Conservation (phyloP, 2,329 filamentous ascomycete species). For the Hymenoscyphus albidus region DNA sequence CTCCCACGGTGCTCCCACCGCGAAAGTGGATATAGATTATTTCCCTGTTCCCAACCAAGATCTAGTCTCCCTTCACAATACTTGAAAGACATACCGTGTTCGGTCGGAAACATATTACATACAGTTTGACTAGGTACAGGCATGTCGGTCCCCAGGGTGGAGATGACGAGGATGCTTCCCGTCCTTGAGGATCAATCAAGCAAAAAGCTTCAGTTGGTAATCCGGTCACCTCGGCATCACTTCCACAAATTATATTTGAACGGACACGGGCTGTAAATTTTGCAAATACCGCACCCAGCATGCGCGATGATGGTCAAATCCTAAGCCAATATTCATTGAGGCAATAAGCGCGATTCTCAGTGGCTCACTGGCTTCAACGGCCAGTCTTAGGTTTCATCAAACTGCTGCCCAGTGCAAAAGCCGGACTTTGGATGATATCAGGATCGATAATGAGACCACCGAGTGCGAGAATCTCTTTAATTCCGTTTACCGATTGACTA, state of each 20-base stretch:
- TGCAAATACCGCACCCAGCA: not conserved
- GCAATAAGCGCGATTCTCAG: not conserved
- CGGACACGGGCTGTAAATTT: not conserved
- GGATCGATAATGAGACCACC: no score
- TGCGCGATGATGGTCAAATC: not conserved
- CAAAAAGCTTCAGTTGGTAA: conserved; percentile 1
- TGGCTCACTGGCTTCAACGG: not conserved
- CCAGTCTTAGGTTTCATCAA: not conserved
- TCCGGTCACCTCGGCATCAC: conserved; percentile 1
- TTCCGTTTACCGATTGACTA: not conserved
- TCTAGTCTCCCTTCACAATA: no score
- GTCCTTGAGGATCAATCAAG: not conserved
- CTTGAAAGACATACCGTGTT: no score
- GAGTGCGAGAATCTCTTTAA: not conserved
- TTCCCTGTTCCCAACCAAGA: no score
- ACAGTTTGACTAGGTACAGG: not conserved
- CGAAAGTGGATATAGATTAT: no score
- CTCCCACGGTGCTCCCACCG: no score
- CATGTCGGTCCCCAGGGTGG: not conserved
- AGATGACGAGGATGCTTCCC: not conserved
- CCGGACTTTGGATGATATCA: not conserved
- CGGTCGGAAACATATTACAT: no score
- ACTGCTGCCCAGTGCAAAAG: not conserved
- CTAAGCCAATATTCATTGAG: not conserved
- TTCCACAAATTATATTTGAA: not conserved